Percentiles rank a stretch among this genome's conserved stretches.
Conservation (phyloP, 78 protist genomes). For the Emiliania huxleyi region DNA sequence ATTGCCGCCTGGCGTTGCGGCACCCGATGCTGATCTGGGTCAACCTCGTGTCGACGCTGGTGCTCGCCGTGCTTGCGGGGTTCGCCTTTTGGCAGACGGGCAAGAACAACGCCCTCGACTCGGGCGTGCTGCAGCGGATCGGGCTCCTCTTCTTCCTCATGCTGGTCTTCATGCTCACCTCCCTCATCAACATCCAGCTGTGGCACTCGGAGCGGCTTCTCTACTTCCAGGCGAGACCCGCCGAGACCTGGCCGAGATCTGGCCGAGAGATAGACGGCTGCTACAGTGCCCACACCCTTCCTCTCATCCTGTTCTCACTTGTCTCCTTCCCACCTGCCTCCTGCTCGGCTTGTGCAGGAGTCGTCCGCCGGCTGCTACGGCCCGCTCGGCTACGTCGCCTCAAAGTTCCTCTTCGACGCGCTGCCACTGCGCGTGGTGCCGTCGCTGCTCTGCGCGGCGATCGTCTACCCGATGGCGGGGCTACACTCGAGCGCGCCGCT, state of each 20-base stretch:
- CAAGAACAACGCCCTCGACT: not conserved
- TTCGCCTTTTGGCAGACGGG: not conserved
- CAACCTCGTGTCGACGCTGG: not conserved
- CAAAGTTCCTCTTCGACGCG: not conserved
- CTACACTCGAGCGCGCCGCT: not conserved
- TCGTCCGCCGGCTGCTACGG: not conserved
- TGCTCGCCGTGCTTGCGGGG: not conserved
- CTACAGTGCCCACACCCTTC: not conserved
- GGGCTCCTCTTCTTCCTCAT: not conserved
- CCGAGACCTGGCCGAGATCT: not conserved
- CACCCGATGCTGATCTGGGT: not conserved
- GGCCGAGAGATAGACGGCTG: not conserved
- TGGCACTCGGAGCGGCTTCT: conserved; percentile 15
- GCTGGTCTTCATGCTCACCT: not conserved
- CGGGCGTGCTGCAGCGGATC: not conserved
- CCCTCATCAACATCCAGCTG: not conserved
- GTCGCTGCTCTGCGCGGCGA: not conserved
- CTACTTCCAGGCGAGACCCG: no score
- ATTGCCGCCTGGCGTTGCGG: not conserved
- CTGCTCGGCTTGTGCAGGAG: no score
- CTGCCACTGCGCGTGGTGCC: conserved; percentile 12
- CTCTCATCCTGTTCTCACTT: not conserved
- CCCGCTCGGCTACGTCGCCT: not conserved
- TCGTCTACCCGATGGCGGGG: not conserved
- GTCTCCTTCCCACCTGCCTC: no score